Base-by-base conservation (phyloP, 306 rosid species). In the Rosa chinensis region DNA sequence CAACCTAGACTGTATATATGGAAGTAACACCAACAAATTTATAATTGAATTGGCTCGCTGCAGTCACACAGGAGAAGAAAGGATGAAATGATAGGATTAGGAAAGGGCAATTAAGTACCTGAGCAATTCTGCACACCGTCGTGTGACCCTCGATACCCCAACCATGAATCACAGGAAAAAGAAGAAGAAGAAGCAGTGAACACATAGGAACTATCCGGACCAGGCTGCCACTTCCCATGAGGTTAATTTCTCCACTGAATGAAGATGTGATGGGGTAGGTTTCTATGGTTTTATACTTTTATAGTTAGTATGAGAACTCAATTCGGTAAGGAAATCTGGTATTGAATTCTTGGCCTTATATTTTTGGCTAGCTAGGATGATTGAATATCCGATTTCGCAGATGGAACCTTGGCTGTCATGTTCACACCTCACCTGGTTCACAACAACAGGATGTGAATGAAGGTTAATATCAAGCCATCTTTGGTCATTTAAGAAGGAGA, bases 141-240 rank as follows among this genome's bases (percentile, higher is more conserved):
- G 78, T 49, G 75, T 94, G 98, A 5, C 98, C 98, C 14, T 90
- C 94, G 1, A 70, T 75, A 52, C 98, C 94, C 98, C 97, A 94
- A 0, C 90, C 96, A 63, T 74, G 84, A 44, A 62, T 70, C 1
- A 69, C 80, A 63, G 91, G 93, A 77, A 88, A 74, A 35, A 88
- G 77, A 75, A 35, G 45, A 37, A 64, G 23, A 35, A 91, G 84
- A 75, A 89, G 8, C 59, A 85, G 56, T 5, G 72, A 75, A 10
- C 85, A 20, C 70, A 86, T 4, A 40, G 49, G 10, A 50, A 61
- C 25, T 20, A 28, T 12, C 20, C 10, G 35, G 49, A 82, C 40
- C n/a, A 32, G 64, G 71, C 74, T 64, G 63, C 72, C 80, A 14
- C 42, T 61, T 79, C 71, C 63, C 72, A 78, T 77, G 6, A 6